Percentiles rank a stretch among this genome's conserved stretches.
Conservation (phyloP, 805 yeast genomes). For the Candida insectorum region DNA sequence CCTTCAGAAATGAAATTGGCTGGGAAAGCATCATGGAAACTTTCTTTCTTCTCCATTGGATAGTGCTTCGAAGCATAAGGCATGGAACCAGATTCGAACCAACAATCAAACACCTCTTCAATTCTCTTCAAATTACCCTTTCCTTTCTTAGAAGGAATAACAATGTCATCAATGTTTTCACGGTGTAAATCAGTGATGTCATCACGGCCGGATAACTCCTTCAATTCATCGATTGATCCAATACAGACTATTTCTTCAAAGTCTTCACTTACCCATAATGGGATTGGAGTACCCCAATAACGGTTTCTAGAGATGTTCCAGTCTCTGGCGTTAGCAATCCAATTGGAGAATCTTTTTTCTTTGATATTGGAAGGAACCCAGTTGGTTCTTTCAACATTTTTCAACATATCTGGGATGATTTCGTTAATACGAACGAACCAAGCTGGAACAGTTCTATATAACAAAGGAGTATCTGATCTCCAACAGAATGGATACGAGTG, state of each 20-base stretch:
- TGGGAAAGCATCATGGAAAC: constrained; percentile 76
- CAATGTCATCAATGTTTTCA: constrained; percentile 84
- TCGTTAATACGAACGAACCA: constrained; percentile 95
- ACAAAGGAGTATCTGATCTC: constrained; percentile 98
- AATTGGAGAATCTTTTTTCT: constrained; percentile 93
- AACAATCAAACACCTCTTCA: constrained; percentile 98
- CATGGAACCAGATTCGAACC: constrained; percentile 99
- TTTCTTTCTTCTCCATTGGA: constrained; percentile 84
- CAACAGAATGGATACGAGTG: constrained; percentile 99
- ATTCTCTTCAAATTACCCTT: constrained; percentile 85
- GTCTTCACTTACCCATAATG: constrained; percentile 96
- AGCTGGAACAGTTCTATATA: constrained; percentile 96
- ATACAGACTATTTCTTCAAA: constrained; percentile 88
- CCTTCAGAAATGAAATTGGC: constrained; percentile 99
- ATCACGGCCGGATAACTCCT: constrained; percentile 74
- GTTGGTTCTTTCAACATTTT: constrained; percentile 76
- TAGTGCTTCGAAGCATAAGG: constrained; percentile 96
- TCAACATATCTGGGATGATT: constrained; percentile 84
- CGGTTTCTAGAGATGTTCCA: constrained; percentile 98
- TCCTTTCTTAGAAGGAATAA: constrained; percentile 89
- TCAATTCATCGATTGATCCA: constrained; percentile 86
- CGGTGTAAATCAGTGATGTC: constrained; percentile 91
- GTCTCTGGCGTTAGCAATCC: constrained; percentile 99
- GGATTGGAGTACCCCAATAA: constrained; percentile 99
- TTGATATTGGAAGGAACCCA: constrained; percentile 94